Conservation (phyloP, 495 filamentous ascomycete species). For the Melanomma pulvis-pyrius region DNA sequence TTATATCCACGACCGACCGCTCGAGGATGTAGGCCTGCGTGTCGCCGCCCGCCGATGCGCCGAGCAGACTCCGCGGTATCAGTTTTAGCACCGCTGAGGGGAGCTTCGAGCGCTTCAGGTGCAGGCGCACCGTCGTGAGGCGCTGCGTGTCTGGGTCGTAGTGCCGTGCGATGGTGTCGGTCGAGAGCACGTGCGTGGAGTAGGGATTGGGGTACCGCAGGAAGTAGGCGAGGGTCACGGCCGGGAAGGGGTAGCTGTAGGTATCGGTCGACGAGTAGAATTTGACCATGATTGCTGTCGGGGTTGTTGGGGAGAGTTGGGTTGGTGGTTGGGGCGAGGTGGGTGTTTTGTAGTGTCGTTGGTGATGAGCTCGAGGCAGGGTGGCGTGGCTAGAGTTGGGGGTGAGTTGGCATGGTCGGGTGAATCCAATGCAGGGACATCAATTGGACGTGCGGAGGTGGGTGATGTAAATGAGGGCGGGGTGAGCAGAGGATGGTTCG, state of each 20-base stretch:
- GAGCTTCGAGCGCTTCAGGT: slow-evolving; percentile 90
- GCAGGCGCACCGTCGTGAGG: slow-evolving; percentile 84
- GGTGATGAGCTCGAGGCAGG: background rate
- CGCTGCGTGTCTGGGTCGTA: slow-evolving; percentile 79
- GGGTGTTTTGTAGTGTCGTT: background rate
- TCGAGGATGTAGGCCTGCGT: slow-evolving; percentile 87
- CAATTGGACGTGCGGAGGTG: slow-evolving; percentile 9
- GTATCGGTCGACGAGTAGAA: slow-evolving; percentile 85
- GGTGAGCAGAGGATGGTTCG: slow-evolving; percentile 1
- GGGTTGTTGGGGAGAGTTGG: background rate
- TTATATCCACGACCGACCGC: slow-evolving; percentile 83
- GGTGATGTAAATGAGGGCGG: slow-evolving; percentile 4
- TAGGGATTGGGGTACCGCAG: slow-evolving; percentile 99
- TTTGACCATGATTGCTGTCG: slow-evolving; percentile 65
- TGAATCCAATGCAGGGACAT: slow-evolving; percentile 17
- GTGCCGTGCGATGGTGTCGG: slow-evolving; percentile 87
- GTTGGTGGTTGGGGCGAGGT: background rate
- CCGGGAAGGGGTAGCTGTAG: slow-evolving; percentile 89
- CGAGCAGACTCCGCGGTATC: slow-evolving; percentile 74
- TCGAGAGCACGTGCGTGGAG: slow-evolving; percentile 89
- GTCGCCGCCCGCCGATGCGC: slow-evolving; percentile 65
- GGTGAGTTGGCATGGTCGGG: slow-evolving; percentile 20
- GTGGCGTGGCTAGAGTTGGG: slow-evolving; percentile 14
- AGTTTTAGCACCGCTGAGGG: slow-evolving; percentile 81
- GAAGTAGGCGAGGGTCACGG: slow-evolving; percentile 96